Conservation (phyloP, 2,329 filamentous ascomycete species). For the Pestalotiopsis sp. region DNA sequence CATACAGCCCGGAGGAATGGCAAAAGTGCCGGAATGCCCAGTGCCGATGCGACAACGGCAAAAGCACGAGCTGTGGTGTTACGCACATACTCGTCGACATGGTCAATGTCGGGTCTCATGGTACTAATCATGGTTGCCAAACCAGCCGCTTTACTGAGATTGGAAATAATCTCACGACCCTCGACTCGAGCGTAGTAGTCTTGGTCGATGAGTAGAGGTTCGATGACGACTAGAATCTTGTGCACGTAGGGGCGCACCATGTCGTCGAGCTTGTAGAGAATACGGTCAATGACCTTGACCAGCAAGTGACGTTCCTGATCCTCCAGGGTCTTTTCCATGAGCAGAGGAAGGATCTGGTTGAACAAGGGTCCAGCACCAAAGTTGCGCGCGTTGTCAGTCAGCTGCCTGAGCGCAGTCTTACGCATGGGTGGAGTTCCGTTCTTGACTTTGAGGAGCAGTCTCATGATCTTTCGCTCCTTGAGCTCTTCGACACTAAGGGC, state of each 20-base stretch:
- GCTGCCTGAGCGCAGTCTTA: conserved; percentile 94
- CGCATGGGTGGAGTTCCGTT: conserved; percentile 98
- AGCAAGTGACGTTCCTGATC: conserved; percentile 97
- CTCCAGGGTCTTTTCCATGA: conserved; percentile 98
- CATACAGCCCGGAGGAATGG: conserved; percentile 96
- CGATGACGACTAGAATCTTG: conserved; percentile 98
- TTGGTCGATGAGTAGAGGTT: conserved; percentile 98
- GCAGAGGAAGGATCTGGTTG: conserved; percentile 92
- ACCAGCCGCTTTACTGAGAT: conserved; percentile 93
- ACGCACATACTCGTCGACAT: conserved; percentile 96
- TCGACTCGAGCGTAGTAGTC: conserved; percentile 99
- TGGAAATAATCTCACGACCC: conserved; percentile 97
- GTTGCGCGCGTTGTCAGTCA: conserved; percentile 95
- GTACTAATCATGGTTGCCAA: conserved; percentile 99
- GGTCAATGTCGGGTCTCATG: conserved; percentile 98
- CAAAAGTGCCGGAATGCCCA: conserved; percentile 92
- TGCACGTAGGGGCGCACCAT: conserved; percentile 95
- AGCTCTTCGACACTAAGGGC: conserved; percentile 90
- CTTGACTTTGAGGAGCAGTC: conserved; percentile 95
- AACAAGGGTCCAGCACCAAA: conserved; percentile 94
- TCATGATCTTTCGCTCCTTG: conserved; percentile 98
- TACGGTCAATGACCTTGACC: conserved; percentile 98
- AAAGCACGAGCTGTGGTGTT: conserved; percentile 98
- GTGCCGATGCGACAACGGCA: conserved; percentile 92
- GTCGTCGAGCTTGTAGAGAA: conserved; percentile 97